Evolutionary conservation across 129 eudicot genomes (phyloP).

Genomic region (carrot (Daucus carota)): DNA sequence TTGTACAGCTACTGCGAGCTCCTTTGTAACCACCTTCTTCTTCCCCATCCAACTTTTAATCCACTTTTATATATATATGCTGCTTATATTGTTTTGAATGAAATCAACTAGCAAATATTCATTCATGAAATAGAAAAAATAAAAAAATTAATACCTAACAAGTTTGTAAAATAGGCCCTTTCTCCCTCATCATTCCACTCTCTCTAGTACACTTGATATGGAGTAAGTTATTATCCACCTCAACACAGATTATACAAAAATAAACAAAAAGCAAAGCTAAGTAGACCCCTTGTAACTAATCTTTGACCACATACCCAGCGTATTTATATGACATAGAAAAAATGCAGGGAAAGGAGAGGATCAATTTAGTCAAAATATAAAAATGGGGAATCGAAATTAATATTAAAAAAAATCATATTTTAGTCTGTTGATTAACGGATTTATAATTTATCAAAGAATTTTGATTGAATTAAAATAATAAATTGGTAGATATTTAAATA

Average conservation of each 20-base stretch:
- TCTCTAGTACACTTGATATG: background rate
- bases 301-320: background rate
- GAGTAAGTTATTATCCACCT: background rate
- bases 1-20: slow-evolving; percentile 42
- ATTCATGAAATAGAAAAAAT: background rate
- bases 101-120: background rate
- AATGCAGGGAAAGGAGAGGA: background rate
- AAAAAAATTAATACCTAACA: background rate
- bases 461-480: no score
- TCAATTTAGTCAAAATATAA: no score
- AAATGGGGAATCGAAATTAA: no score
- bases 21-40: slow-evolving; percentile 45
- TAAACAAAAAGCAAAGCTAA: background rate
- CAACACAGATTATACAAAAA: background rate
- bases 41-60: slow-evolving; percentile 49
- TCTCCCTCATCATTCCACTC: background rate
- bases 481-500: no score
- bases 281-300: background rate
- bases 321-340: background rate
- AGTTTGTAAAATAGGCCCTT: background rate
- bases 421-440: no score
- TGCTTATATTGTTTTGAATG: background rate
- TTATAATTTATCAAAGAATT: no score
- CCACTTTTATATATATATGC: no score
- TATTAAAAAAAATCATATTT: no score